phyloP scores from a whole-genome alignment of 805 yeast species.

The Candida sanyiensis region DNA sequence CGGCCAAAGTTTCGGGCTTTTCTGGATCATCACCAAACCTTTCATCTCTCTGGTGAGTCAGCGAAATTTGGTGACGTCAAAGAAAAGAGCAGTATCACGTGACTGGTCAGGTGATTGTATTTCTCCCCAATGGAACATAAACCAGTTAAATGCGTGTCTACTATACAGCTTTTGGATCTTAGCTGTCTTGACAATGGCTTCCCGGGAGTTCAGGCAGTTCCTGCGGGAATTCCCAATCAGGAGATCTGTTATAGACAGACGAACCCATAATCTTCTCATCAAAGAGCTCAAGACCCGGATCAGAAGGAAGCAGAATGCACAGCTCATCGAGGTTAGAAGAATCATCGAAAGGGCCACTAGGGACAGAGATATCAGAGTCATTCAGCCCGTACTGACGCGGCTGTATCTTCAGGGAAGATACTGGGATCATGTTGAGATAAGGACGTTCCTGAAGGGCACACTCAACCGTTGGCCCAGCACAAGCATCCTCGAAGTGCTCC shows the following conservation, averaged over 20 bases:
- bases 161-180: too few relatives aligned
- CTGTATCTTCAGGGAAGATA: constrained; percentile 19
- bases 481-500: constrained; percentile 8
- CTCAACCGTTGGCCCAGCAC: constrained; percentile 23
- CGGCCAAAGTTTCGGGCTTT: too few relatives aligned
- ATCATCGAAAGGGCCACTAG: constrained; percentile 2
- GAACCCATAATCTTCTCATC: constrained; percentile 5
- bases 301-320: constrained; percentile 7
- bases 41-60: constrained; percentile 1
- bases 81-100: neutral
- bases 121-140: too few relatives aligned
- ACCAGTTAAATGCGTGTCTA: too few relatives aligned
- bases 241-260: constrained; percentile 3
- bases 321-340: constrained; percentile 3
- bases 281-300: constrained; percentile 12
- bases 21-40: too few relatives aligned
- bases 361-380: constrained; percentile 4
- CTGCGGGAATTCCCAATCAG: constrained; percentile 4
- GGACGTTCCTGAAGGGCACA: constrained; percentile 19
- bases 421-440: constrained; percentile 16
- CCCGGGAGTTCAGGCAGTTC: constrained; percentile 1
- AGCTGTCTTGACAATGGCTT: too few relatives aligned
- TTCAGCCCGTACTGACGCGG: constrained; percentile 15
- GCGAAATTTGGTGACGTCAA: neutral
- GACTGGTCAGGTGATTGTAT: too few relatives aligned